Evolutionary conservation across 2,329 filamentous ascomycete species (phyloP).

Genomic region (Colletotrichum sp.): DNA sequence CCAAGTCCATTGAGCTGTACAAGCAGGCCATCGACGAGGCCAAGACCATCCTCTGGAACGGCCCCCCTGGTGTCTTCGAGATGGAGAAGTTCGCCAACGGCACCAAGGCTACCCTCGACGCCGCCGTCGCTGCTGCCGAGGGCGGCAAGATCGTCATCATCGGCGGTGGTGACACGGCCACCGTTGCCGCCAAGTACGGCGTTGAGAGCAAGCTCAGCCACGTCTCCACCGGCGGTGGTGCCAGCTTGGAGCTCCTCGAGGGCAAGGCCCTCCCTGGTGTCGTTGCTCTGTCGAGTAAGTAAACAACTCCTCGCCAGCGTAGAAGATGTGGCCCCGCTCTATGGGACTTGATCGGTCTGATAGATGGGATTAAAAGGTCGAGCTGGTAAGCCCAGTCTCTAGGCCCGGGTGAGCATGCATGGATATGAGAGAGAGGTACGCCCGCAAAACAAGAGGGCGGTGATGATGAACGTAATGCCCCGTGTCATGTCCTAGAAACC

Average conservation of each 20-base stretch:
- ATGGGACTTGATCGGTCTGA: constrained; percentile 29
- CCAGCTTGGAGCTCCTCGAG: constrained; percentile 94
- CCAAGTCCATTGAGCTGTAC: constrained; percentile 88
- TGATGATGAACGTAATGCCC: constrained; percentile 20
- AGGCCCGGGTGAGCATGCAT: constrained; percentile 22
- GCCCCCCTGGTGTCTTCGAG: constrained; percentile 96
- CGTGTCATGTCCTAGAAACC: constrained; percentile 10
- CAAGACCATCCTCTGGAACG: constrained; percentile 99
- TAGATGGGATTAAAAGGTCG: constrained; percentile 33
- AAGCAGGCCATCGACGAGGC: constrained; percentile 85
- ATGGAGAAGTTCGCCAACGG: constrained; percentile 92
- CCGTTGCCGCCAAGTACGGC: constrained; percentile 95
- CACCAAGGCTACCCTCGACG: constrained; percentile 91
- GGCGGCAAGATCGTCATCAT: constrained; percentile 97
- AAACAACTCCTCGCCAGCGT: constrained; percentile 33
- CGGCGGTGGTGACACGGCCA: constrained; percentile 96
- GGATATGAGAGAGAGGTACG: neutral
- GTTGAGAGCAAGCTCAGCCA: constrained; percentile 98
- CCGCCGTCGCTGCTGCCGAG: constrained; percentile 80
- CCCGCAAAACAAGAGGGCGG: neutral
- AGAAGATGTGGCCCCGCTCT: neutral
- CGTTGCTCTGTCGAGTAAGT: constrained; percentile 83
- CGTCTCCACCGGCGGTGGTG: constrained; percentile 96
- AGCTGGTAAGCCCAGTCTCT: constrained; percentile 39
- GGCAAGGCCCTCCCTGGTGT: constrained; percentile 98